A percentile compares a stretch with the other conserved stretches of the same genome.
These are phyloP conservation scores for Fagus sylvatica DNA, from an alignment of 306 rosid genomes.

Conservation along the genomic window DNA sequence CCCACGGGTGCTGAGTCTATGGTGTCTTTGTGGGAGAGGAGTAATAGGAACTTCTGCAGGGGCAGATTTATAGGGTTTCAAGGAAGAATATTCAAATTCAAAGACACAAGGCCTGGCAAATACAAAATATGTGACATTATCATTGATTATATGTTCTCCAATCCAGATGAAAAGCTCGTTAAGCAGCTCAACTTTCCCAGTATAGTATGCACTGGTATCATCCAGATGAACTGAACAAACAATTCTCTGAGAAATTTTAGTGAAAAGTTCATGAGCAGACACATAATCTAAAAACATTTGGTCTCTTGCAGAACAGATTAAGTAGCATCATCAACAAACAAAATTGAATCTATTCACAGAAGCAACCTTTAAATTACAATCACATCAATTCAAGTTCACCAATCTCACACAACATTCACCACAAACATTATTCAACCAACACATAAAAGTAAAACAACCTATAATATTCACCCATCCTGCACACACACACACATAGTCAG, in stretches of 20 bases:
- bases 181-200: no score
- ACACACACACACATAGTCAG: no score
- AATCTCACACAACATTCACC: neutral
- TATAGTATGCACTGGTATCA: no score
- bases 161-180: no score
- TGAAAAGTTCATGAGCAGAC: neutral
- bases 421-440: neutral
- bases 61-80: neutral
- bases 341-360: neutral
- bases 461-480: neutral
- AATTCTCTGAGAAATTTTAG: neutral
- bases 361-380: neutral
- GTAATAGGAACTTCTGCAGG: neutral
- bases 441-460: neutral
- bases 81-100: neutral
- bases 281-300: neutral
- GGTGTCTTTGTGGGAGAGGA: neutral
- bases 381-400: neutral
- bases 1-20: no score
- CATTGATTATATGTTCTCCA: no score
- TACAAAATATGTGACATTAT: no score
- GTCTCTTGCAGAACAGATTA: neutral
- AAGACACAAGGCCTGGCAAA: no score
- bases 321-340: neutral
- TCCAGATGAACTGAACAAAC: neutral